These are phyloP conservation scores for Vigna hirtella DNA, from an alignment of 306 rosid species.

Conservation along the genomic window DNA sequence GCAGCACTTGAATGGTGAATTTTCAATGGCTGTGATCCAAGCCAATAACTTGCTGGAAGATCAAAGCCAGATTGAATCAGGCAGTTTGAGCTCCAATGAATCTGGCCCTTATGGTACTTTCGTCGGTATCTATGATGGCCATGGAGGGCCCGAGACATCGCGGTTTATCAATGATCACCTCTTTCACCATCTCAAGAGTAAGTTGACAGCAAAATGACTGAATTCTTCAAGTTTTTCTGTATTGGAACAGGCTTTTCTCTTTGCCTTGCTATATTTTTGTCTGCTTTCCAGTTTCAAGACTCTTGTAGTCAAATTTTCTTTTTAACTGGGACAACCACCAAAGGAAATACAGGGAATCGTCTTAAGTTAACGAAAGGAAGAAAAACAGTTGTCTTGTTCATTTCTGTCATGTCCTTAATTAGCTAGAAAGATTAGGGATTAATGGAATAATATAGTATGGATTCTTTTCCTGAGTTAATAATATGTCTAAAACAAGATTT, in stretches of 20 bases:
- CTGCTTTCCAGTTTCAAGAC: constrained; percentile 9
- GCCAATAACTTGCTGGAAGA: constrained; percentile 79
- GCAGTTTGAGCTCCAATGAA: constrained; percentile 64
- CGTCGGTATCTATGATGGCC: constrained; percentile 72
- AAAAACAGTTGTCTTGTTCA: constrained; percentile 1
- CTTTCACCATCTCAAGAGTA: constrained; percentile 74
- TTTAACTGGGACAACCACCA: background rate
- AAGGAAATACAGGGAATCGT: background rate
- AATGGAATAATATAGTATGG: constrained; percentile 7
- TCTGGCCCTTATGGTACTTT: constrained; percentile 71
- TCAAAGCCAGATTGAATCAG: constrained; percentile 75
- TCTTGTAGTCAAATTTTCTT: constrained; percentile 1
- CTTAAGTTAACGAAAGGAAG: constrained; percentile 5
- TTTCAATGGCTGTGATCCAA: constrained; percentile 80
- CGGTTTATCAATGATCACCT: constrained; percentile 68
- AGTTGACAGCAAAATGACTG: constrained; percentile 35
- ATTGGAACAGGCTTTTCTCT: constrained; percentile 17
- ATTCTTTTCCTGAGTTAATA: constrained; percentile 14
- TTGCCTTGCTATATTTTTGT: constrained; percentile 20
- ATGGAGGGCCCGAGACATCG: constrained; percentile 76
- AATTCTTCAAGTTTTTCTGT: constrained; percentile 32
- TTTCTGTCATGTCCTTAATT: background rate
- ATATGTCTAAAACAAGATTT: background rate
- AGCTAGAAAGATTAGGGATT: background rate
- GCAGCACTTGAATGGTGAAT: constrained; percentile 67